Evolutionary conservation across 306 rosid species (phyloP).

Genomic region (Acmispon strigosus): DNA sequence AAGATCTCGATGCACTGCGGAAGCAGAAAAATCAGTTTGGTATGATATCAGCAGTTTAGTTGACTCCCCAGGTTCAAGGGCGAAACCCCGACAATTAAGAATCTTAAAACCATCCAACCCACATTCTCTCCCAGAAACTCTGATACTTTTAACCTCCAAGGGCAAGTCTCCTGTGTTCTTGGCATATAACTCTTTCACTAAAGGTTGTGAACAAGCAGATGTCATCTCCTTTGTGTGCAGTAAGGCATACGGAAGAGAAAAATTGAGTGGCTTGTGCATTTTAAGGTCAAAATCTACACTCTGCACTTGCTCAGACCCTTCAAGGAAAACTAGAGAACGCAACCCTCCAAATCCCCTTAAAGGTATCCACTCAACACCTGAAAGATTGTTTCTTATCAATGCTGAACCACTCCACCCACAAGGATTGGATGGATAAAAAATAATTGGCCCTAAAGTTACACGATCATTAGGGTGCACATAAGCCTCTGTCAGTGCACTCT

Average conservation of each 20-base stretch:
- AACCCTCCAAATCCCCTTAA: constrained; percentile 78
- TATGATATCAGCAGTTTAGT: constrained; percentile 47
- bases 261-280: constrained; percentile 41
- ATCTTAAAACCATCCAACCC: constrained; percentile 72
- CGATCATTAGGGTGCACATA: constrained; percentile 59
- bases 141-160: constrained; percentile 56
- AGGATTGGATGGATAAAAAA: constrained; percentile 65
- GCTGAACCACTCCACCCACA: constrained; percentile 90
- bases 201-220: constrained; percentile 53
- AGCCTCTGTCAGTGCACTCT: constrained; percentile 72
- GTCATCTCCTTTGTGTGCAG: constrained; percentile 40
- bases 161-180: constrained; percentile 86
- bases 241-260: constrained; percentile 51
- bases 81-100: constrained; percentile 32
- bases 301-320: constrained; percentile 50
- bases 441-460: constrained; percentile 73
- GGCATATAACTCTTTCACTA: constrained; percentile 61
- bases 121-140: constrained; percentile 78
- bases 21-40: constrained; percentile 70
- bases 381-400: constrained; percentile 84
- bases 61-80: constrained; percentile 34
- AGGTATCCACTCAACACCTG: constrained; percentile 84
- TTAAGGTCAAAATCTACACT: constrained; percentile 61
- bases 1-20: constrained; percentile 67
- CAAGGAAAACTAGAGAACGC: constrained; percentile 59